phyloP scores from a whole-genome alignment of 2,329 filamentous ascomycete genomes.

The Harringtonia lauricola region DNA sequence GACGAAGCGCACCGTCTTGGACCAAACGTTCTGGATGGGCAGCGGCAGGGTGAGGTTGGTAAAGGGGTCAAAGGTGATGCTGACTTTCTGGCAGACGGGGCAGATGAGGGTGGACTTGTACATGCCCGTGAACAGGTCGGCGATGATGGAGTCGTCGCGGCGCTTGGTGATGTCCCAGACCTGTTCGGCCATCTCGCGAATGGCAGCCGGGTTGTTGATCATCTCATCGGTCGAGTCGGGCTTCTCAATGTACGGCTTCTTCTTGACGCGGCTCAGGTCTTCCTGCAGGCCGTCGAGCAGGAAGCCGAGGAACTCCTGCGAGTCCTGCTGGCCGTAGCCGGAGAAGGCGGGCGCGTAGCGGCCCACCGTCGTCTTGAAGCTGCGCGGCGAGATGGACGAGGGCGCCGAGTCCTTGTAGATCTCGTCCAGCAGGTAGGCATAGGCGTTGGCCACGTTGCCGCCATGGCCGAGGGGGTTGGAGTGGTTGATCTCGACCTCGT shows the following conservation, averaged over 20 bases:
- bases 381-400: conserved; percentile 62
- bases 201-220: conserved; percentile 69
- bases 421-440: conserved; percentile 62
- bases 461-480: conserved; percentile 77
- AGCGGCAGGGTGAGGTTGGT: conserved; percentile 87
- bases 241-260: conserved; percentile 96
- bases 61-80: conserved; percentile 97
- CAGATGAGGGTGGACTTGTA: conserved; percentile 97
- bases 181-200: conserved; percentile 73
- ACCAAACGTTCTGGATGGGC: conserved; percentile 77
- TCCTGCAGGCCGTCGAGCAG: conserved; percentile 90
- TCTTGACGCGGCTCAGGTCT: conserved; percentile 83
- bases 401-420: conserved; percentile 62
- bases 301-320: conserved; percentile 93
- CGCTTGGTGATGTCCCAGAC: conserved; percentile 89
- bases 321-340: conserved; percentile 92
- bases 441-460: conserved; percentile 77
- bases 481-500: conserved; percentile 71
- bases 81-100: conserved; percentile 84
- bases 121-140: conserved; percentile 91
- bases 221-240: conserved; percentile 96
- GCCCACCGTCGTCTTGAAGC: conserved; percentile 76
- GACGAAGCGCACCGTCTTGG: conserved; percentile 62
- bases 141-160: conserved; percentile 89
- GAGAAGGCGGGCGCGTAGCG: conserved; percentile 77